Evolutionary conservation across 1,284 basidiomycete genomes (phyloP).

Genomic region (Heliocybe sulcata): DNA sequence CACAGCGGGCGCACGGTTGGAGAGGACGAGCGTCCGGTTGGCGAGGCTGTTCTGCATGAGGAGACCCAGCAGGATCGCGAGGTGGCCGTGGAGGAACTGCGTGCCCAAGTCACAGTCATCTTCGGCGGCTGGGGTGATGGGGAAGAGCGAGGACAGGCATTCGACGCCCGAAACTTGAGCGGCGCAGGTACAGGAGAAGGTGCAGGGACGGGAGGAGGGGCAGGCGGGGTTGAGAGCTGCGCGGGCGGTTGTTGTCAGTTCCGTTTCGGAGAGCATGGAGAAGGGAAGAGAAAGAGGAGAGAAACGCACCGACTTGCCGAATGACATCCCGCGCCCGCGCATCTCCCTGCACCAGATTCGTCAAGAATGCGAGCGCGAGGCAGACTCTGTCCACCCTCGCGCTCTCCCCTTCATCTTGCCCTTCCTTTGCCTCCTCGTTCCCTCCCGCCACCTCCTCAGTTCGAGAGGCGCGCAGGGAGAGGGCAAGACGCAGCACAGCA

Average conservation of each 20-base stretch:
- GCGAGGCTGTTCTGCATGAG: slow-evolving; percentile 40
- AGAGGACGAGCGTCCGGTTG: slow-evolving; percentile 40
- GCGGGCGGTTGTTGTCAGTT: slow-evolving; percentile 1
- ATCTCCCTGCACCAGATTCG: slow-evolving; percentile 61
- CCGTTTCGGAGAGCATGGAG: not conserved
- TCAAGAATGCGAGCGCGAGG: slow-evolving; percentile 61
- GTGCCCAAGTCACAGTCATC: slow-evolving; percentile 25
- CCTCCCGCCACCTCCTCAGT: not conserved
- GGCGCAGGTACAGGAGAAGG: slow-evolving; percentile 40
- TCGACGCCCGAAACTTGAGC: slow-evolving; percentile 32
- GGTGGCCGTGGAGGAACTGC: slow-evolving; percentile 55
- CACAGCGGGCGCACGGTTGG: slow-evolving; percentile 22
- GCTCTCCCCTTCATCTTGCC: slow-evolving; percentile 25
- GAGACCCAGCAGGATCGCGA: slow-evolving; percentile 67
- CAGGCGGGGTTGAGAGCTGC: slow-evolving; percentile 44
- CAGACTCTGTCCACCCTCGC: slow-evolving; percentile 57
- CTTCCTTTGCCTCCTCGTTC: slow-evolving; percentile 16
- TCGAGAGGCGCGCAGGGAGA: slow-evolving; percentile 21
- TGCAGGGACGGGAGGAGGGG: slow-evolving; percentile 35
- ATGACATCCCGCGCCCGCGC: slow-evolving; percentile 35
- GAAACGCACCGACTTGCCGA: slow-evolving; percentile 34
- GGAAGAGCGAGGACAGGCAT: slow-evolving; percentile 37
- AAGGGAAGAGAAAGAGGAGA: no score
- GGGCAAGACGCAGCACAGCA: slow-evolving; percentile 38
- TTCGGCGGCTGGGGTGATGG: slow-evolving; percentile 18